phyloP scores from a whole-genome alignment of 176 grass and related monocot species.

The Sorghum bicolor region Sorghum_bicolor_NCBIv3 NC_012873.2:52833001-52833500 shows the following conservation, averaged over 20 bases:
- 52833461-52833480: not conserved
- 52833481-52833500: not conserved
- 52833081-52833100: constrained; percentile 31
- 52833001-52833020: not conserved
- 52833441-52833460: not conserved
- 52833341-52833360: not conserved
- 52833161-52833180: constrained; percentile 36
- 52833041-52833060: constrained; percentile 1
- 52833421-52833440: not conserved
- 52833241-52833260: not conserved
- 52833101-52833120: constrained; percentile 24
- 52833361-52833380: not conserved
- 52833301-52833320: not conserved
- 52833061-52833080: not conserved
- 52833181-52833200: constrained; percentile 35
- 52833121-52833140: not conserved
- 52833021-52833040: not conserved
- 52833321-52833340: not conserved
- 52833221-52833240: constrained; percentile 13
- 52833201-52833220: constrained; percentile 29
- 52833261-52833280: not conserved
- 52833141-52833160: constrained; percentile 22
- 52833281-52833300: not conserved
- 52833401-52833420: not conserved
- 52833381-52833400: not conserved